Conservation (phyloP, 345 rosid species). For the Carallia brachiata region DNA sequence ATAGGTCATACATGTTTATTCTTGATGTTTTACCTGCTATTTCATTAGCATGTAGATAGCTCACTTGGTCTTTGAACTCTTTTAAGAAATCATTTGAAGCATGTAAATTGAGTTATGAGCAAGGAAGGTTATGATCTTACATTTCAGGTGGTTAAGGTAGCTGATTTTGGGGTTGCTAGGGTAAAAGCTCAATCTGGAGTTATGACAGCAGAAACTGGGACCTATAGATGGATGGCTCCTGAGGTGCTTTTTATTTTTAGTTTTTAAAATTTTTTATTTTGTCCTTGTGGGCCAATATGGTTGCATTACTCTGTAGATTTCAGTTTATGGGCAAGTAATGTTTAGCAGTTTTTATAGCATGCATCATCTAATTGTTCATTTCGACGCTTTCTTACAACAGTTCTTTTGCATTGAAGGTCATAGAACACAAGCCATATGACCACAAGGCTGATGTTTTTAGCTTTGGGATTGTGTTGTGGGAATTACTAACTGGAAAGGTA, state of each 20-base stretch:
- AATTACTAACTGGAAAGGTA: constrained; percentile 93
- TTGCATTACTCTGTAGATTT: neutral
- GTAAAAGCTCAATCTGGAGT: constrained; percentile 90
- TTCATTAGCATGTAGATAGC: too few relatives aligned
- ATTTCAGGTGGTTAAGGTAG: constrained; percentile 88
- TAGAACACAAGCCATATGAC: constrained; percentile 95
- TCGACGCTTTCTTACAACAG: constrained; percentile 30
- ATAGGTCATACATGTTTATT: too few relatives aligned
- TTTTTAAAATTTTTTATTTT: neutral
- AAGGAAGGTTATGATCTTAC: constrained; percentile 1
- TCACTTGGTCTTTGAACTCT: too few relatives aligned
- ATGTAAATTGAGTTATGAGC: too few relatives aligned
- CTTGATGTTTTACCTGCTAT: too few relatives aligned
- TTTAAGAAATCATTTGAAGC: too few relatives aligned
- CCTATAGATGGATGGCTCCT: constrained; percentile 99
- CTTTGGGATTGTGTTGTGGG: constrained; percentile 91
- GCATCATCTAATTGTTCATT: constrained; percentile 12
- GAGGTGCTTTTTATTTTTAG: constrained; percentile 53
- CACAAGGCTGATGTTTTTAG: constrained; percentile 97
- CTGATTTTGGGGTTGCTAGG: constrained; percentile 98
- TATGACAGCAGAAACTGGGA: constrained; percentile 99
- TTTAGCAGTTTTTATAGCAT: neutral
- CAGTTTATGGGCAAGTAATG: neutral
- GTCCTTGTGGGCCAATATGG: neutral
- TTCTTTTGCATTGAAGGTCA: constrained; percentile 61